Percentiles rank a stretch among this genome's conserved stretches.
Evolutionary conservation across 139 green algal genomes (phyloP).

Genomic region (Parachlorella kessleri): DNA sequence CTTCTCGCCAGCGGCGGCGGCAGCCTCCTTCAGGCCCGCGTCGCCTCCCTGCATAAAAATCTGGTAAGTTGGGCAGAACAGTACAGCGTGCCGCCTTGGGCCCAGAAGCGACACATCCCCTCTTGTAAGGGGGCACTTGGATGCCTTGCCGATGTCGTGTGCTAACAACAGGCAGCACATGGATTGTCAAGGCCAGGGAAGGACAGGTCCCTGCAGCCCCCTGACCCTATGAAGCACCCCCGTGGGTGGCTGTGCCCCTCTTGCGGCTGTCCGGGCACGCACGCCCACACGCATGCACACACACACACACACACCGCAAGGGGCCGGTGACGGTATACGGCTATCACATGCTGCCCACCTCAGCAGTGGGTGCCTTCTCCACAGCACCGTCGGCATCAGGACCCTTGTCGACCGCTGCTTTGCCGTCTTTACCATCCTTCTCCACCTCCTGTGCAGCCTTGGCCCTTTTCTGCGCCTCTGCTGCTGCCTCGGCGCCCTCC

Average conservation of each 20-base stretch:
- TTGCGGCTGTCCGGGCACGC: neutral
- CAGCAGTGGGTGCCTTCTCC: neutral
- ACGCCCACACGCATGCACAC: neutral
- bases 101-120: neutral
- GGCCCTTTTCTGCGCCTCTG: conserved; percentile 30
- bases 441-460: conserved; percentile 17
- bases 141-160: neutral
- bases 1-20: neutral
- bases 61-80: neutral
- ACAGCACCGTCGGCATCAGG: neutral
- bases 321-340: too few species aligned
- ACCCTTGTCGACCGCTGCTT: neutral
- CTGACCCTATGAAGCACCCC: too few species aligned
- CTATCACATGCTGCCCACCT: too few species aligned
- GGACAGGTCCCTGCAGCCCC: too few species aligned
- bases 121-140: neutral
- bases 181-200: too few species aligned
- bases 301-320: neutral
- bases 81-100: neutral
- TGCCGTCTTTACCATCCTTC: neutral
- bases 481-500: conserved; percentile 40
- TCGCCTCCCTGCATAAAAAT: too few species aligned
- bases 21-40: neutral
- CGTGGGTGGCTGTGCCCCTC: too few species aligned
- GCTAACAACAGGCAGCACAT: neutral